Evolutionary conservation across 805 yeast species (phyloP).

Genomic region (Debaryomyces maramus): DNA sequence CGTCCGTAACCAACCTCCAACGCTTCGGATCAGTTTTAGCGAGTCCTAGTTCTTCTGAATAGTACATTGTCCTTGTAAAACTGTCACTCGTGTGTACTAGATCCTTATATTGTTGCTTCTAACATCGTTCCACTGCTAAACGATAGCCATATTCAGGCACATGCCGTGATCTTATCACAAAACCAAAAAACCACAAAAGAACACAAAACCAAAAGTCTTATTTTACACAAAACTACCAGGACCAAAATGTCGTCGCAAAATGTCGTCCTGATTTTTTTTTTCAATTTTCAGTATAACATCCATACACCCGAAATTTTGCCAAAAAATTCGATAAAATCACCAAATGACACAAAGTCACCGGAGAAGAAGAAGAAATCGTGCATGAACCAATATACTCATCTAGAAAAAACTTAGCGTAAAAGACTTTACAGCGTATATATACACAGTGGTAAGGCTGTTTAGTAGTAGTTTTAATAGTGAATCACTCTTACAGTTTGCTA

Average conservation of each 20-base stretch:
- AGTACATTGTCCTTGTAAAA: constrained; percentile 25
- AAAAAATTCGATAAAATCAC: no score
- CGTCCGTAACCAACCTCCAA: constrained; percentile 76
- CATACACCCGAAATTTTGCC: no score
- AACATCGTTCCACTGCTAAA: no score
- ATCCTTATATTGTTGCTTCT: no score
- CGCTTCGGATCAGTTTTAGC: constrained; percentile 64
- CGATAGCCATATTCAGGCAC: no score
- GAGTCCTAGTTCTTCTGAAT: constrained; percentile 71
- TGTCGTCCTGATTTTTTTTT: no score
- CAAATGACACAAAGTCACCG: not conserved
- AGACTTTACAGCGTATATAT: not conserved
- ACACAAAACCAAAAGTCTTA: no score
- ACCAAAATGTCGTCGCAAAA: no score
- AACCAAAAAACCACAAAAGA: no score
- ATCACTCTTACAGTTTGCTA: not conserved
- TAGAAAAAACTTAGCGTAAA: not conserved
- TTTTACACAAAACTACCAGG: no score
- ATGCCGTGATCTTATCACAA: no score
- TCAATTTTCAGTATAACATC: no score
- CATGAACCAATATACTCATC: constrained; percentile 3
- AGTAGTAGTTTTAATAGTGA: not conserved
- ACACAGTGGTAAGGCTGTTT: not conserved
- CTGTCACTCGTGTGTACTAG: not conserved
- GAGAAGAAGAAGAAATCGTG: constrained; percentile 2